A percentile compares a stretch with the other conserved stretches of the same genome.
Conservation (phyloP, 116 monocot genomes). For the Dioscorea cayenensis region DNA sequence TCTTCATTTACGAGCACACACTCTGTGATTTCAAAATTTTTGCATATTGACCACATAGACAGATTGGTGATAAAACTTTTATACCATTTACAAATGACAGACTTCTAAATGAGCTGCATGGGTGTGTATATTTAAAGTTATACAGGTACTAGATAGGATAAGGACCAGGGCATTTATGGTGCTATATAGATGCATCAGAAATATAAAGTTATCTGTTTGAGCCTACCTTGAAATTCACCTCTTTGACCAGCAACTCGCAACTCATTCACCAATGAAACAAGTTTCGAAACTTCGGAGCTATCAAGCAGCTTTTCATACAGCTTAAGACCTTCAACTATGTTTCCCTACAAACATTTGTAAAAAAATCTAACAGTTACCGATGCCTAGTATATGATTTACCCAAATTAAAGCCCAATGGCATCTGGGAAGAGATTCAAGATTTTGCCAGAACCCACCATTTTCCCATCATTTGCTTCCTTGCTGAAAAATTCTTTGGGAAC, state of each 20-base stretch:
- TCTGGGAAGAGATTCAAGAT: background rate
- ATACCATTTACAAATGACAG: no score
- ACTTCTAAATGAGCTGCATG: no score
- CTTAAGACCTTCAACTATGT: slow-evolving; percentile 78
- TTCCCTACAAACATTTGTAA: slow-evolving; percentile 31
- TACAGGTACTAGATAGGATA: no score
- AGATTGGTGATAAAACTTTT: no score
- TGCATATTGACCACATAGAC: no score
- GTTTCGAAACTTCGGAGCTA: slow-evolving; percentile 36
- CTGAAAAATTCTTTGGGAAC: slow-evolving; percentile 26
- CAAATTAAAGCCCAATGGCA: background rate
- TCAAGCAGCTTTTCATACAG: slow-evolving; percentile 61
- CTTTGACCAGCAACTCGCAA: slow-evolving; percentile 53
- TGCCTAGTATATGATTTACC: background rate
- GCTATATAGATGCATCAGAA: background rate
- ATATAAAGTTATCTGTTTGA: background rate
- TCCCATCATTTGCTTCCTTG: slow-evolving; percentile 50
- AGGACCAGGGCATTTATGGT: background rate
- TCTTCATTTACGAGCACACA: no score
- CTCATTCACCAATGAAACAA: slow-evolving; percentile 50
- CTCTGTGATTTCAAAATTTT: no score
- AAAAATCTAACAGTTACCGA: background rate
- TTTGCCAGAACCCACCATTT: slow-evolving; percentile 26
- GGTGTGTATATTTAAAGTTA: no score
- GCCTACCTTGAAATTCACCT: slow-evolving; percentile 60